Evolutionary conservation across 257 asterid genomes (phyloP), one percentile per base, ranked within the genome.

Genomic region (Solanum peruvianum): DNA sequence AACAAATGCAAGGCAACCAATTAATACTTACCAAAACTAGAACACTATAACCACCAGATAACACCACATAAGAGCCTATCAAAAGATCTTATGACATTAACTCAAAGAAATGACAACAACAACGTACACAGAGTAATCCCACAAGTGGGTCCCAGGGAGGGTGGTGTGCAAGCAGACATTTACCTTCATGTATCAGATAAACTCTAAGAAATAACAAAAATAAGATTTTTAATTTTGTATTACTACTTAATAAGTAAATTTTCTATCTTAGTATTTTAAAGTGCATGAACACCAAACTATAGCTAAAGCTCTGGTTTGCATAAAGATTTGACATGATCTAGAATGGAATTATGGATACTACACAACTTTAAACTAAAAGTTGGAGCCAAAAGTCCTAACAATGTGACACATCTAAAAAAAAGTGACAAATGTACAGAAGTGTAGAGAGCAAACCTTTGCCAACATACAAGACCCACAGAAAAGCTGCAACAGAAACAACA

Each of bases 381-480:
- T 41, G 82, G 58, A 76, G 58, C 58, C 35, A 41, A 60, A 27
- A 86, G 84, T 9, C 83, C 49, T 23, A 73, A 20, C 82, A 71
- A 35, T n/a, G 9, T 44, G 84, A 42, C 20, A 27, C 39, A 35
- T 42, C 33, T 75, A 8, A 78, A 47, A 52, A 42, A 25, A 45
- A 45, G 84, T 14, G 84, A 16, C 27, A 80, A 73, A 44, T 27
- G 67, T 27, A 11, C 27, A 9, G 83, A 88, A 75, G 18, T 47
- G 6, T 29, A 76, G 86, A 87, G 45, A 69, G 80, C 91, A 31
- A 69, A 97, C 99, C 99, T 97, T 93, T 97, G 90, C 94, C 96
- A 78, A 94, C 93, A 75, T 90, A 91, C 84, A 95, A 87, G 27
- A 95, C 97, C 99, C 97, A 93, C 67, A 91, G 52, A 90, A 95